Percentiles rank a stretch among this genome's conserved stretches.
phyloP scores from a whole-genome alignment of 345 rosid genomes.

The Eucalyptus virginea region DNA sequence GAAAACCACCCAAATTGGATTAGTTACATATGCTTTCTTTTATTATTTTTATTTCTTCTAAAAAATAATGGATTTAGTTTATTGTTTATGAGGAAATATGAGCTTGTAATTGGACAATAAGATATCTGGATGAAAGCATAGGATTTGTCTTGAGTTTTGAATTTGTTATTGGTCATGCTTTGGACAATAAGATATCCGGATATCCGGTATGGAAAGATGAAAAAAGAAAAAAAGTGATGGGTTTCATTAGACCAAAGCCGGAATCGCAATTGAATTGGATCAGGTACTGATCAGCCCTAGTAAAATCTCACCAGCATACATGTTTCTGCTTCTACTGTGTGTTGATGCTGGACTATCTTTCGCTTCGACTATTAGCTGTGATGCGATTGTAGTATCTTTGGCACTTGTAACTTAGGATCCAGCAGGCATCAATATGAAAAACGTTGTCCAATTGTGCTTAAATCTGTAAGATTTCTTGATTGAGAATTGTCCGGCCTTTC shows the following conservation, averaged over 20 bases:
- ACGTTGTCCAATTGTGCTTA: background rate
- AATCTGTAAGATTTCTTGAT: background rate
- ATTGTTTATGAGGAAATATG: no score
- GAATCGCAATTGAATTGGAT: fast-evolving
- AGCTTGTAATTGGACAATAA: no score
- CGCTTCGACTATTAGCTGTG: background rate
- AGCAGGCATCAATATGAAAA: background rate
- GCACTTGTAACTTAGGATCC: fast-evolving
- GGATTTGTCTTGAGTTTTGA: no score
- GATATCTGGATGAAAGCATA: no score
- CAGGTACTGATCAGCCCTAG: fast-evolving
- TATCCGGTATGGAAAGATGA: fast-evolving
- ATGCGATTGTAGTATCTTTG: background rate
- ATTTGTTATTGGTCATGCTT: no score
- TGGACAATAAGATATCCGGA: no score
- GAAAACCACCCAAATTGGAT: fast-evolving
- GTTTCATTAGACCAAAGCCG: fast-evolving
- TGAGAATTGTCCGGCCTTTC: background rate
- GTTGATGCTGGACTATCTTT: background rate
- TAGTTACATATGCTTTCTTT: no score
- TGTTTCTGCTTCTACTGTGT: background rate
- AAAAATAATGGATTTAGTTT: no score
- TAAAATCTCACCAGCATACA: background rate
- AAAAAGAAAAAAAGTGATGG: no score
- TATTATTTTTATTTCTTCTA: no score